Evolutionary conservation across 768 basidiomycete genomes (phyloP), one percentile per base, ranked within the genome.

Genomic region (Rhodotorula kratochvilovae): DNA sequence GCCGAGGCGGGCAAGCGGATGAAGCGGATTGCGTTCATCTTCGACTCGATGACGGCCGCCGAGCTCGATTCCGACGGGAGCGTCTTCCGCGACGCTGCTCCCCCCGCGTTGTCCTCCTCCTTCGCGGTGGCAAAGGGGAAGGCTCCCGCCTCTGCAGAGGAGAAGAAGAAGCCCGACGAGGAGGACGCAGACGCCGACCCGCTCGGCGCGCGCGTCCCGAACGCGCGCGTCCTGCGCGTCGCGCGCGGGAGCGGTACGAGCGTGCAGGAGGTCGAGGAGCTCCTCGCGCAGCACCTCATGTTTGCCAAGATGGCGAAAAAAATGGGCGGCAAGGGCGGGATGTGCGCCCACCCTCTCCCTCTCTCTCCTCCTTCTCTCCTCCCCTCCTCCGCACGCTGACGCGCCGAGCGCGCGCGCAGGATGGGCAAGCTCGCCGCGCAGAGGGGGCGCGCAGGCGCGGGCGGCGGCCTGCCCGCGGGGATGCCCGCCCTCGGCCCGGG

Each of bases 261-360:
- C 76, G 91, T 99, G 36, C 85, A 92, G 71, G 96, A 99, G 82
- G 95, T 99, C n/a, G 96, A 99, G 80, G 95, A 99, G 79, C 80
- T 97, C 67, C 82, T 99, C 57, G 92, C 91, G 77, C 96, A 99
- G 81, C 96, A 97, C 77, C 87, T 91, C 57, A 94, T 97, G 90
- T 96, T 99, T 91, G 89, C 92, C 64, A 94, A 91, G 78, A 94
- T 99, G 90, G 96, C 95, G 45, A 96, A 93, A 83, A 90, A 92
- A 79, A 94, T 92, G 12, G 96, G 96, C 60, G 94, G 93, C 53
- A 96, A 96, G 85, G 92, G 94, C 72, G 94, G 93, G 77, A 92
- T 92, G 90, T 89, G 68, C 70, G 87, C 39, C 36, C 13, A 25
- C 63, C 58, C 13, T 27, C 46, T 29, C 43, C 39, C 16, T 61